Evolutionary conservation across 2,329 filamentous ascomycete genomes (phyloP), one percentile per base, ranked within the genome.

Genomic region (Microsporum canis): DNA sequence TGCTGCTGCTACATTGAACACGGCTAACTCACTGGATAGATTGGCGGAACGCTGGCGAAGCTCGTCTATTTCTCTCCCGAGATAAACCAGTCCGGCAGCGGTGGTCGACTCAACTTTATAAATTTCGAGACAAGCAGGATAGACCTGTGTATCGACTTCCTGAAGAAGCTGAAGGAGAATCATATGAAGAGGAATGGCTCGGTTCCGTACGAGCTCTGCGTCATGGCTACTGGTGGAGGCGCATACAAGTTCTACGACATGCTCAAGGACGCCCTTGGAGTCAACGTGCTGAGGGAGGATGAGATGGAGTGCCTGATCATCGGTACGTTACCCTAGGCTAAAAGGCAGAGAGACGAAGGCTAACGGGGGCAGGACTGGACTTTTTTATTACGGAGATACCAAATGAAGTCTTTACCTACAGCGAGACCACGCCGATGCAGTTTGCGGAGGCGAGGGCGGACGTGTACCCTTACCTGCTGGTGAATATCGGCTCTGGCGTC

Each of bases 341-440:
- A 29, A 27, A 31, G n/a, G 14, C 31, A 12, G 10, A 29, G 38
- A 23, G 36, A 17, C 31, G 61, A 12, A 39, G 59, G 61, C 65
- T 61, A 61, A 47, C 12, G 33, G 10, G 33, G 36, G 64, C 68
- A 90, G 91, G 92, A 10, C 85, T 99, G 49, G 94, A 99, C 73
- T 99, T 97, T 78, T 97, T 99, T 80, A 97, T 97, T 71, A 95
- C 90, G 66, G 91, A 97, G 72, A 97, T 99, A 63, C 94, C 94
- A 23, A 85, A 88, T 67, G 94, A 99, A 76, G 92, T 99, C 60
- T 99, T 99, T 71, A 96, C 91, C 23, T 97, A 97, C 75, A 91
- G 88, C 71, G 92, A 95, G 72, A 83, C 84, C 38, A 87, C 94
- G 68, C 91, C 91, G 3, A 95, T 96, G 88, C 84, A 89, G 69